These are phyloP conservation scores for Pseudocercospora ulei DNA, from an alignment of 2,329 filamentous ascomycete species.

Conservation along the genomic window DNA sequence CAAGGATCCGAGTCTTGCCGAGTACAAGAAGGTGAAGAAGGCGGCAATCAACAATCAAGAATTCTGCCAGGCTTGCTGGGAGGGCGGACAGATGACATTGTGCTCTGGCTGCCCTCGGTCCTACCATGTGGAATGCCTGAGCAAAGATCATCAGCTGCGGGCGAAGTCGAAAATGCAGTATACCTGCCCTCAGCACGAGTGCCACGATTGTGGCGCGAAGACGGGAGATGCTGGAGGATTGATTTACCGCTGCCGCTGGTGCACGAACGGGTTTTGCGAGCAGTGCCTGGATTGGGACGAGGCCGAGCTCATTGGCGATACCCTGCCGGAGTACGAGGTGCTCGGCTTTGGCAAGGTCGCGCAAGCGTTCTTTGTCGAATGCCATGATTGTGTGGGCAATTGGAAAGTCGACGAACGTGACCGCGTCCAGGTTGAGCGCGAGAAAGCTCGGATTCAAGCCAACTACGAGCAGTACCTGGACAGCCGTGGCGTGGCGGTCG, in stretches of 20 bases:
- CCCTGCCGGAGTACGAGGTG: conserved; percentile 46
- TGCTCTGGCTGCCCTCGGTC: conserved; percentile 48
- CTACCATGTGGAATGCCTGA: conserved; percentile 47
- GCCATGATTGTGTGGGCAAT: conserved; percentile 39
- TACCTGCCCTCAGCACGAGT: conserved; percentile 49
- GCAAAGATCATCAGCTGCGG: conserved; percentile 36
- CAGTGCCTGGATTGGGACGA: conserved; percentile 49
- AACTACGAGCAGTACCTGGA: conserved; percentile 13
- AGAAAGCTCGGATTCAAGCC: conserved; percentile 15
- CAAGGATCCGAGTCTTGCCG: conserved; percentile 46
- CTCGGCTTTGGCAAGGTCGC: conserved; percentile 38
- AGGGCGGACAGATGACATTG: conserved; percentile 41
- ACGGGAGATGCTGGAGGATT: conserved; percentile 44
- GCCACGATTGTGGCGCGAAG: conserved; percentile 46
- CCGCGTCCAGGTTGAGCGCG: conserved; percentile 10
- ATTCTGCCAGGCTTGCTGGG: conserved; percentile 47
- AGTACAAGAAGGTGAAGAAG: conserved; percentile 44
- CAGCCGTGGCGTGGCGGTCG: not conserved
- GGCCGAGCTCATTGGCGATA: conserved; percentile 45
- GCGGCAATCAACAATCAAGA: conserved; percentile 42
- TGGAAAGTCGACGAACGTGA: conserved; percentile 29
- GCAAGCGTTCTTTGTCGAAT: conserved; percentile 48
- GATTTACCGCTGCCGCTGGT: conserved; percentile 48
- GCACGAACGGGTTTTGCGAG: conserved; percentile 49
- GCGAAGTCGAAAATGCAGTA: conserved; percentile 41